Evolutionary conservation across 306 rosid species (phyloP).

Genomic region (Quercus gilva): DNA sequence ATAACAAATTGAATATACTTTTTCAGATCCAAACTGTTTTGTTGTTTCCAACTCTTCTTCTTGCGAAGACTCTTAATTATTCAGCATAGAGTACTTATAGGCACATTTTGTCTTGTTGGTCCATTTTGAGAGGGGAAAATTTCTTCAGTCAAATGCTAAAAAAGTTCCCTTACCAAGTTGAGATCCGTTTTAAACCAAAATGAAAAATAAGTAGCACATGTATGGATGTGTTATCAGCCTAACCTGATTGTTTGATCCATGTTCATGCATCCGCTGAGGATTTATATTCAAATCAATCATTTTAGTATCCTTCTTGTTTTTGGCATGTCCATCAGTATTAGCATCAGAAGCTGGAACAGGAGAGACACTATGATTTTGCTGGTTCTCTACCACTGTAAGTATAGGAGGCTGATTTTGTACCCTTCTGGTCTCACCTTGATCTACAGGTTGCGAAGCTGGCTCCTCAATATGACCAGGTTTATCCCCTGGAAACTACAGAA

Average conservation of each 20-base stretch:
- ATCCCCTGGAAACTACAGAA: conserved; percentile 88
- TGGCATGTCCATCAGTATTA: conserved; percentile 57
- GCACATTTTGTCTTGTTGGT: neutral
- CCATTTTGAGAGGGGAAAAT: neutral
- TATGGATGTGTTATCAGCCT: conserved; percentile 5
- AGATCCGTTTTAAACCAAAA: neutral
- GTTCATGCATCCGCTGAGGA: conserved; percentile 87
- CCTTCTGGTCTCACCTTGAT: conserved; percentile 48
- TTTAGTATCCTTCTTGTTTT: conserved; percentile 62
- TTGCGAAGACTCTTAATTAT: neutral
- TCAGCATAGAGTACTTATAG: neutral
- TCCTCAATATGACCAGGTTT: conserved; percentile 51
- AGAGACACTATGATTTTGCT: conserved; percentile 61
- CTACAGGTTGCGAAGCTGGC: conserved; percentile 39
- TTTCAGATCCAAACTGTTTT: too few species aligned
- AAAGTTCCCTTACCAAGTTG: neutral
- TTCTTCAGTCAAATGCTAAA: neutral
- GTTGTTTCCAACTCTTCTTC: too few species aligned
- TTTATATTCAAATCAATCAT: conserved; percentile 91
- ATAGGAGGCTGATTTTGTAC: conserved; percentile 53
- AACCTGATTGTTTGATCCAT: conserved; percentile 86
- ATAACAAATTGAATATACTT: too few species aligned
- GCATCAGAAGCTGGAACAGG: conserved; percentile 38
- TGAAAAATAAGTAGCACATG: neutral
- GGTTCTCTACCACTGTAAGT: conserved; percentile 53